Conservation (phyloP, 2,329 filamentous ascomycete genomes). For the Teratosphaeria viscida region DNA sequence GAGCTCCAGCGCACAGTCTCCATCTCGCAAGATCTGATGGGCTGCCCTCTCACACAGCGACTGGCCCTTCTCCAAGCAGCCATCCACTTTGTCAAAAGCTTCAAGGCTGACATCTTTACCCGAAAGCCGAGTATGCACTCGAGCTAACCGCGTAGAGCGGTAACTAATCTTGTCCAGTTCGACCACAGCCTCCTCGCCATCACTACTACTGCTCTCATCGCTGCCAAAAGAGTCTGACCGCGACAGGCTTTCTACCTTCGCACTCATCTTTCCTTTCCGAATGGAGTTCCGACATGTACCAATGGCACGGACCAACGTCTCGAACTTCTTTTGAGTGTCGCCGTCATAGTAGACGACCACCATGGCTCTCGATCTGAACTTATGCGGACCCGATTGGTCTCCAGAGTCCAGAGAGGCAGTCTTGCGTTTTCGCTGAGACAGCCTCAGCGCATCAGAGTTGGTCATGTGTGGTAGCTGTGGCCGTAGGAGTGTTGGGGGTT, state of each 20-base stretch:
- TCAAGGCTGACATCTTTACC: constrained; percentile 11
- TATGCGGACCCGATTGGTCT: constrained; percentile 33
- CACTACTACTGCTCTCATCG: constrained; percentile 26
- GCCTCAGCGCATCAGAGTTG: constrained; percentile 17
- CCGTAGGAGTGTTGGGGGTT: constrained; percentile 7
- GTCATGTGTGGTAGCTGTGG: constrained; percentile 18
- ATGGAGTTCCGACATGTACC: constrained; percentile 72
- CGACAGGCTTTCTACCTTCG: constrained; percentile 49
- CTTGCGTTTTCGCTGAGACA: constrained; percentile 33
- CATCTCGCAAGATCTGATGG: constrained; percentile 79
- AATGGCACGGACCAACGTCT: constrained; percentile 71
- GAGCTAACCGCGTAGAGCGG: constrained; percentile 12
- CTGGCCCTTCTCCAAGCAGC: constrained; percentile 68
- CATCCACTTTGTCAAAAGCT: constrained; percentile 57
- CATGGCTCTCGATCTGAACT: constrained; percentile 61
- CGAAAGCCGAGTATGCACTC: not conserved
- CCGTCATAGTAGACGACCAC: constrained; percentile 90
- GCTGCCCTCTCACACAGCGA: constrained; percentile 75
- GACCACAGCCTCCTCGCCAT: constrained; percentile 26
- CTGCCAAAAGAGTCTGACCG: constrained; percentile 24
- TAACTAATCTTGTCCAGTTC: constrained; percentile 29
- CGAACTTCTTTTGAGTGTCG: constrained; percentile 72
- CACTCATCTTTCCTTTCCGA: constrained; percentile 78
- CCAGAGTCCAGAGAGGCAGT: constrained; percentile 32
- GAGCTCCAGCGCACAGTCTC: constrained; percentile 71